phyloP scores from a whole-genome alignment of 495 filamentous ascomycete species.

The Podospora sp. region DNA sequence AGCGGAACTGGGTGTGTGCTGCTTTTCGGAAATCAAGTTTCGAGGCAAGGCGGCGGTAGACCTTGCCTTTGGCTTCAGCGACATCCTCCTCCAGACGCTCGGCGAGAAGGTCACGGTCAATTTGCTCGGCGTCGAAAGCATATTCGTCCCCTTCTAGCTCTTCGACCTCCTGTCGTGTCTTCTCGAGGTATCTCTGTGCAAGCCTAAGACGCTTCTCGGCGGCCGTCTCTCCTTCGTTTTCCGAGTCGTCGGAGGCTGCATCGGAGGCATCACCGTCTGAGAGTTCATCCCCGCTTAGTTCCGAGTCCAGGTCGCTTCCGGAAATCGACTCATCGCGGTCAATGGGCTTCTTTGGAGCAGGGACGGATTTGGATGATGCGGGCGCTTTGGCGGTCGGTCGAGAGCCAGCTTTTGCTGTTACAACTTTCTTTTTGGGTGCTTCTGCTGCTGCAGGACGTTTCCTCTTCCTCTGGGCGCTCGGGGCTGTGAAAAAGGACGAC shows the following conservation, averaged over 20 bases:
- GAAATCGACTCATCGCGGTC: conserved; percentile 78
- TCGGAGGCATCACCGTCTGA: conserved; percentile 48
- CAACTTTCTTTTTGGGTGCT: conserved; percentile 49
- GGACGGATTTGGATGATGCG: conserved; percentile 37
- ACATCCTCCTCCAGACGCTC: conserved; percentile 88
- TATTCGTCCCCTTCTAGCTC: conserved; percentile 39
- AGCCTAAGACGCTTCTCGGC: conserved; percentile 84
- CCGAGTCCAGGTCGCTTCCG: conserved; percentile 72
- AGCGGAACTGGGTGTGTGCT: conserved; percentile 68
- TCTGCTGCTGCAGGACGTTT: conserved; percentile 57
- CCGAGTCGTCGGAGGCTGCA: conserved; percentile 55
- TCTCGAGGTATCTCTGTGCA: conserved; percentile 90
- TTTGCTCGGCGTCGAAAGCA: conserved; percentile 90
- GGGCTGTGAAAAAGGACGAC: conserved; percentile 86
- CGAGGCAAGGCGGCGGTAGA: conserved; percentile 77
- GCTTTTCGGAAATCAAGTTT: conserved; percentile 66
- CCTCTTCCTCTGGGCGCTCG: conserved; percentile 77
- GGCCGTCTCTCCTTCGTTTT: conserved; percentile 74
- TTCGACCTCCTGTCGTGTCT: conserved; percentile 76
- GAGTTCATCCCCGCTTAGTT: conserved; percentile 33
- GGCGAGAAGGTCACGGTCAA: conserved; percentile 89
- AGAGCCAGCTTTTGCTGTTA: conserved; percentile 34
- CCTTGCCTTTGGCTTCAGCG: conserved; percentile 86
- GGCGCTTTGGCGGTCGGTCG: conserved; percentile 51
- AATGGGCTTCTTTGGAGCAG: conserved; percentile 60